These are phyloP conservation scores for Fusarium coffeatum DNA, from an alignment of 2,329 filamentous ascomycete genomes.

Conservation along the genomic window DNA sequence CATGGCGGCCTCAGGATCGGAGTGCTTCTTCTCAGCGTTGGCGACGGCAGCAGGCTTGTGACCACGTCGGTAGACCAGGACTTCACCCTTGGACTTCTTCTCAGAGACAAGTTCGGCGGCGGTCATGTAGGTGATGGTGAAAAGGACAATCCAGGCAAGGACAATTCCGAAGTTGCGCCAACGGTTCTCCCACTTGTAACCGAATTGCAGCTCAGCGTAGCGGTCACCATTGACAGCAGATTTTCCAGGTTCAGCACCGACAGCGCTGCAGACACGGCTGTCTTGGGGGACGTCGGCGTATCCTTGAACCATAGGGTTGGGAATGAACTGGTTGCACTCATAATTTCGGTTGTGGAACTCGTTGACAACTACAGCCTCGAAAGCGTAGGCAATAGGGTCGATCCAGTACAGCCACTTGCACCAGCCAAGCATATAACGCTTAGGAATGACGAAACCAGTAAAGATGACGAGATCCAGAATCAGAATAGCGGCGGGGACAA, in stretches of 20 bases:
- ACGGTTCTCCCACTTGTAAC: conserved; percentile 68
- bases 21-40: conserved; percentile 71
- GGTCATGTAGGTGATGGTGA: conserved; percentile 71
- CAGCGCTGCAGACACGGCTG: conserved; percentile 59
- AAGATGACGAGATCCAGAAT: conserved; percentile 66
- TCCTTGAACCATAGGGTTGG: conserved; percentile 45
- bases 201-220: conserved; percentile 58
- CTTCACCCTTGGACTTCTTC: conserved; percentile 80
- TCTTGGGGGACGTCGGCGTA: conserved; percentile 42
- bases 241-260: conserved; percentile 60
- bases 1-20: conserved; percentile 67
- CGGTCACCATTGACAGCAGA: conserved; percentile 58
- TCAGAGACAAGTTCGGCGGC: conserved; percentile 73
- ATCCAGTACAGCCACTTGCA: conserved; percentile 86
- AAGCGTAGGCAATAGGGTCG: conserved; percentile 82
- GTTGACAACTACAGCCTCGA: conserved; percentile 84
- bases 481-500: conserved; percentile 47
- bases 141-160: conserved; percentile 71
- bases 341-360: conserved; percentile 79
- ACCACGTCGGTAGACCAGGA: conserved; percentile 79
- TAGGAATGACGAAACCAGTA: conserved; percentile 76
- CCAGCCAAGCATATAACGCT: conserved; percentile 80
- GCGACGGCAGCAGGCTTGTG: conserved; percentile 67
- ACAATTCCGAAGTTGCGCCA: conserved; percentile 81
- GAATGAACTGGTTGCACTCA: conserved; percentile 60